Conservation (phyloP, 169 alveolate genomes). For the Plasmodium inui region DNA sequence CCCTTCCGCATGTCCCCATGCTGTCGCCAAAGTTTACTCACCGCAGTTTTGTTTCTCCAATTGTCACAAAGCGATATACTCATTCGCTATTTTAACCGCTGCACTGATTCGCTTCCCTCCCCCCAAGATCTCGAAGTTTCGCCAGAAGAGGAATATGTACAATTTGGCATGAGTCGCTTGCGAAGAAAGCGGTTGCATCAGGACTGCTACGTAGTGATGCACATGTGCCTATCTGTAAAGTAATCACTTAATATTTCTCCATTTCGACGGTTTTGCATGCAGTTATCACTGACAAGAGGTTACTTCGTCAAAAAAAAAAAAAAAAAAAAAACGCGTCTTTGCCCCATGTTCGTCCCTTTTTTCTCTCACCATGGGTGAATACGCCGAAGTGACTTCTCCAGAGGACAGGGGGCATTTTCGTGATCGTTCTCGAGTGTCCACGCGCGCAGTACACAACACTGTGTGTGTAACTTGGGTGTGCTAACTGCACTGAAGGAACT, state of each 20-base stretch:
- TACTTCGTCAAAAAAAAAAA: neutral
- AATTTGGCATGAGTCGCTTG: neutral
- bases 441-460: neutral
- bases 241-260: neutral
- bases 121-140: constrained; percentile 64
- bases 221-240: neutral
- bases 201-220: neutral
- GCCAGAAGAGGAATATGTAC: constrained; percentile 48
- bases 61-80: neutral
- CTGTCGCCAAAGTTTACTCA: neutral
- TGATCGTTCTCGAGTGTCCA: neutral
- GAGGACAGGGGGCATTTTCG: neutral
- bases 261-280: neutral
- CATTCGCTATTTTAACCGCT: neutral
- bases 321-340: neutral
- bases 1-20: neutral
- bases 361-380: neutral
- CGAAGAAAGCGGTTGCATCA: neutral
- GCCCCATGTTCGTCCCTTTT: neutral
- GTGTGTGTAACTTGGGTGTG: too few relatives aligned
- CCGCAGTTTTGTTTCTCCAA: neutral
- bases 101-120: neutral
- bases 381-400: neutral
- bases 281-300: neutral
- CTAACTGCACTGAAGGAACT: neutral